phyloP scores from a whole-genome alignment of 2,329 filamentous ascomycete genomes.

The Diaporthe capsici region DNA sequence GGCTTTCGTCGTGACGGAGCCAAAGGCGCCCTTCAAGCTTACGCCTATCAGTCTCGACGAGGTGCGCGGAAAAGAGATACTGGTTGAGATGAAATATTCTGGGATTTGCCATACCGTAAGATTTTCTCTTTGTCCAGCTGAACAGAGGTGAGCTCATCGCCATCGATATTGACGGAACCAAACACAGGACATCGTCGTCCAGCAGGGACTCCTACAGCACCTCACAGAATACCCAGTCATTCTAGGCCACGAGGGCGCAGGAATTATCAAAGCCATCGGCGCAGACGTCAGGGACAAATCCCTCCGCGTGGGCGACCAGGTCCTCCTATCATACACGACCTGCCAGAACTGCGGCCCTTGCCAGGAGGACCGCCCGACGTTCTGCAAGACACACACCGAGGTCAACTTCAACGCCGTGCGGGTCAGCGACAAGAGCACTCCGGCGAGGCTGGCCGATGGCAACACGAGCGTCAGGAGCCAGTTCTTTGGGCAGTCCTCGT shows the following conservation, averaged over 20 bases:
- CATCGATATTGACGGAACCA: not conserved
- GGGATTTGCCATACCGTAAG: constrained; percentile 39
- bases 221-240: constrained; percentile 48
- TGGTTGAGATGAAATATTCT: constrained; percentile 40
- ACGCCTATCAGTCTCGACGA: constrained; percentile 34
- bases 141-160: not conserved
- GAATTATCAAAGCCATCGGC: constrained; percentile 49
- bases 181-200: constrained; percentile 47
- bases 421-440: constrained; percentile 41
- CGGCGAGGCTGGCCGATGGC: constrained; percentile 39
- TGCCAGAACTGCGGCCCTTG: constrained; percentile 53
- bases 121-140: not conserved
- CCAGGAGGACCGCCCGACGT: constrained; percentile 46
- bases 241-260: constrained; percentile 48
- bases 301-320: constrained; percentile 51
- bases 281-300: constrained; percentile 45
- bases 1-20: constrained; percentile 32
- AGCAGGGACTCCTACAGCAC: constrained; percentile 45
- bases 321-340: constrained; percentile 52
- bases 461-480: constrained; percentile 45
- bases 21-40: constrained; percentile 38
- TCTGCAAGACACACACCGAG: constrained; percentile 46
- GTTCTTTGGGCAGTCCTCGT: constrained; percentile 53
- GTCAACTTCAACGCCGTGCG: constrained; percentile 46
- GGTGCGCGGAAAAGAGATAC: constrained; percentile 37